Base-by-base conservation (phyloP, 257 asterid genomes). In the Rubia yunnanensis region DNA sequence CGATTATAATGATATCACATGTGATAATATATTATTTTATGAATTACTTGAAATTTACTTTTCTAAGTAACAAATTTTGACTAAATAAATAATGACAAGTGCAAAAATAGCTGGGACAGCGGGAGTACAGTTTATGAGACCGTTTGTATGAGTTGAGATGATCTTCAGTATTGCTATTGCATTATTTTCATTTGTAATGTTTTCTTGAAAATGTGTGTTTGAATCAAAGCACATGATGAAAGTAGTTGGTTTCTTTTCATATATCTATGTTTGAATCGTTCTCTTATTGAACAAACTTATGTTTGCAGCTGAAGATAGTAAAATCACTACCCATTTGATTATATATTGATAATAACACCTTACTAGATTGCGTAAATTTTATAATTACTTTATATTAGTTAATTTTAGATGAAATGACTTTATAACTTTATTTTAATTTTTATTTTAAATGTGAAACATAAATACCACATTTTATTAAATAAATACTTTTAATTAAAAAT, bases 121-220 rank as follows among this genome's bases (percentile, higher is more conserved):
- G n/a, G n/a, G n/a, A n/a, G n/a, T n/a, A n/a, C n/a, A n/a, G 44
- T 3, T 41, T 57, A 70, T 54, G 30, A 54, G 48, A 54, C 60
- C 67, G 3, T 36, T 32, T 53, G 66, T 34, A 10, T 54, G 23
- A 15, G 14, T 30, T 14, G 39, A 28, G 62, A 20, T 57, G 35
- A 38, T 57, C 38, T 27, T 14, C 62, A 57, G n/a, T n/a, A 57
- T 15, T 27, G 62, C 62, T 57, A 57, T 28, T 57, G 31, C 60
- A 22, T 17, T 54, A 22, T 22, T 8, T 57, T 57, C 36, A 28
- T 27, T 4, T 28, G 7, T 26, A 23, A 15, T 57, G 11, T 26
- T 57, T 3, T 13, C 6, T 54, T 54, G 15, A 54, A 31, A 23
- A 23, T 54, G 18, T 57, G 27, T 27, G 20, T 28, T 57, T 13